phyloP scores from a whole-genome alignment of 345 rosid genomes.

The Diplotaxis tenuifolia region DNA sequence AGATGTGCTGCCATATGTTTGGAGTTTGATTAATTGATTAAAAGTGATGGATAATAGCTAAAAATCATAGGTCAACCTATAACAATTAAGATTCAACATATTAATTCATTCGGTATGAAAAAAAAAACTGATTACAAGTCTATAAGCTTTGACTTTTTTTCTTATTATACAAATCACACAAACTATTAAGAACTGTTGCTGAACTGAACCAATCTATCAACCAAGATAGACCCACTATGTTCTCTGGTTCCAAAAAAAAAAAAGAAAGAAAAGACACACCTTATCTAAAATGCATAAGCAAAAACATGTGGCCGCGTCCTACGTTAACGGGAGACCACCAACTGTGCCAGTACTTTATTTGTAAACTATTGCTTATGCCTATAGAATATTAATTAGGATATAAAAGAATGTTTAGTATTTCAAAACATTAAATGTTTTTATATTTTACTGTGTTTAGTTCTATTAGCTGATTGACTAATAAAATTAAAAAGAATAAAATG shows the following conservation, averaged over 20 bases:
- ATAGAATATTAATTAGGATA: not conserved
- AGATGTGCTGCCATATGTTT: not conserved
- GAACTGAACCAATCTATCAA: not conserved
- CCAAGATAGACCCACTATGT: not conserved
- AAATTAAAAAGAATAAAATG: no score
- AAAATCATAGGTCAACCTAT: not conserved
- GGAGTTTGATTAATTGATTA: not conserved
- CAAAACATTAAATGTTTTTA: no score
- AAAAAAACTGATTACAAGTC: not conserved
- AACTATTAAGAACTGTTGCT: not conserved
- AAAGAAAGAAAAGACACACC: no score
- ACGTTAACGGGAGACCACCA: not conserved
- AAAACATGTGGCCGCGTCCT: conserved; percentile 23
- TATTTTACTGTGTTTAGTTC: no score
- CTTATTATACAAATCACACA: not conserved
- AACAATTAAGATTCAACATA: not conserved
- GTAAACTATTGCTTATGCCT: not conserved
- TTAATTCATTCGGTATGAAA: not conserved
- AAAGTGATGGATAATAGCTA: not conserved
- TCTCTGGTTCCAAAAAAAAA: no score
- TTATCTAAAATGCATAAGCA: not conserved
- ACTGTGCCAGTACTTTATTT: not conserved
- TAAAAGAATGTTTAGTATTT: not conserved
- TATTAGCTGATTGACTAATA: no score
- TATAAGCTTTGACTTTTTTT: not conserved